phyloP scores from a whole-genome alignment of 108 stramenopile genomes.

The Phaeodactylum tricornutum region DNA sequence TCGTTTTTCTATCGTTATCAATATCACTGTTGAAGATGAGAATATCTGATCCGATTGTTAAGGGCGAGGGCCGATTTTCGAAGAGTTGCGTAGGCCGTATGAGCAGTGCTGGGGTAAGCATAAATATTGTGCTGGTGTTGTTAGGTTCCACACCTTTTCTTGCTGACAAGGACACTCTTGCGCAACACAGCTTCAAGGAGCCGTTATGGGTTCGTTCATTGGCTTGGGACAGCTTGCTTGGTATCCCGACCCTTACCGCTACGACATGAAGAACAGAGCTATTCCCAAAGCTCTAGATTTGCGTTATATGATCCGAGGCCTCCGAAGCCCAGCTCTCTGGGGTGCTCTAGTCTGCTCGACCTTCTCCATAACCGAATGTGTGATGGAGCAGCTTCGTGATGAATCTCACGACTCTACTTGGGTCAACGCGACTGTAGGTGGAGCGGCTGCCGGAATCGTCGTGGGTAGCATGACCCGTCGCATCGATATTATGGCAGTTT shows the following conservation, averaged over 20 bases:
- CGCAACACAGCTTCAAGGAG: constrained; percentile 3
- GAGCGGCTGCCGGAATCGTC: constrained; percentile 23
- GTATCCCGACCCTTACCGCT: constrained; percentile 9
- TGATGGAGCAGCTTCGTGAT: neutral
- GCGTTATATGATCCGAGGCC: neutral
- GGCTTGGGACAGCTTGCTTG: constrained; percentile 12
- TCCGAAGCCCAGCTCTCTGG: constrained; percentile 8
- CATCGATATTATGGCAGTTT: constrained; percentile 25
- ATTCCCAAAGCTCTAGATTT: neutral
- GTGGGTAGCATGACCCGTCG: constrained; percentile 26
- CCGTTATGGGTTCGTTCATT: constrained; percentile 3
- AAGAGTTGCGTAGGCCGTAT: no score
- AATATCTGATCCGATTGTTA: no score
- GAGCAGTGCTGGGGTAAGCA: no score
- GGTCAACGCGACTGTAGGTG: constrained; percentile 22
- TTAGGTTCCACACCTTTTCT: no score
- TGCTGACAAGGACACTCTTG: no score
- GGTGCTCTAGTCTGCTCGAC: neutral
- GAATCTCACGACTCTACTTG: constrained; percentile 8
- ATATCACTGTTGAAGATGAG: no score
- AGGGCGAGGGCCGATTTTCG: no score
- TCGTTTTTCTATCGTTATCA: no score
- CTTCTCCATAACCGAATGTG: constrained; percentile 7
- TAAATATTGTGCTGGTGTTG: no score
- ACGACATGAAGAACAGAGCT: neutral